A percentile compares a stretch with the other conserved stretches of the same genome.
These are phyloP conservation scores for Punica granatum DNA, from an alignment of 345 rosid genomes.

Conservation along the genomic window DNA sequence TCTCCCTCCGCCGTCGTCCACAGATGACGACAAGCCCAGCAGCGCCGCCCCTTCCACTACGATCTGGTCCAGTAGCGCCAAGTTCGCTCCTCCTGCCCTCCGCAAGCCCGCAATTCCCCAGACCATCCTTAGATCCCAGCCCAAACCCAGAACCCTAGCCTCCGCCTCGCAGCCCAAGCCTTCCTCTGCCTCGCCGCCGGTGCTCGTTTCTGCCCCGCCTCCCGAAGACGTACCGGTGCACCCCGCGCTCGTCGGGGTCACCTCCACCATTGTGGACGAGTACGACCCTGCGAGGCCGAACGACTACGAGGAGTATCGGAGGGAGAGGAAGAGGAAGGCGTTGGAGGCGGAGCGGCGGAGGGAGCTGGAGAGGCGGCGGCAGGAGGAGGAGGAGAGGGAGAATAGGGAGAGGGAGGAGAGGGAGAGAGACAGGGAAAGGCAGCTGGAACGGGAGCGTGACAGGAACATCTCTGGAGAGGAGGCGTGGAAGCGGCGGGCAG, in stretches of 20 bases:
- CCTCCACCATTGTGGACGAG: slow-evolving; percentile 75
- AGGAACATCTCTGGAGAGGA: slow-evolving; percentile 84
- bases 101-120: slow-evolving; percentile 80
- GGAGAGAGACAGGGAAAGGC: slow-evolving; percentile 33
- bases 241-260: slow-evolving; percentile 71
- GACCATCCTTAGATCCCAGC: slow-evolving; percentile 52
- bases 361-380: slow-evolving; percentile 75
- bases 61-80: slow-evolving; percentile 79
- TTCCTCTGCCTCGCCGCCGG: slow-evolving; percentile 8
- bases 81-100: slow-evolving; percentile 91
- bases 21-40: slow-evolving; percentile 69
- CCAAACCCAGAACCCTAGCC: slow-evolving; percentile 36
- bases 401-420: slow-evolving; percentile 36
- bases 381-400: slow-evolving; percentile 79
- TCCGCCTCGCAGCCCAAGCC: slow-evolving; percentile 9
- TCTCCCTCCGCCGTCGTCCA: slow-evolving; percentile 89
- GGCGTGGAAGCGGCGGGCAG: slow-evolving; percentile 94
- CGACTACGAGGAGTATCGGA: slow-evolving; percentile 77
- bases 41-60: slow-evolving; percentile 31
- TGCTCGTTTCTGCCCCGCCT: slow-evolving; percentile 1
- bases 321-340: slow-evolving; percentile 70
- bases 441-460: slow-evolving; percentile 28
- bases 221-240: slow-evolving; percentile 28
- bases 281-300: slow-evolving; percentile 96
- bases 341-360: slow-evolving; percentile 73